Conservation (phyloP, 768 basidiomycete species). For the Postia placenta region DNA sequence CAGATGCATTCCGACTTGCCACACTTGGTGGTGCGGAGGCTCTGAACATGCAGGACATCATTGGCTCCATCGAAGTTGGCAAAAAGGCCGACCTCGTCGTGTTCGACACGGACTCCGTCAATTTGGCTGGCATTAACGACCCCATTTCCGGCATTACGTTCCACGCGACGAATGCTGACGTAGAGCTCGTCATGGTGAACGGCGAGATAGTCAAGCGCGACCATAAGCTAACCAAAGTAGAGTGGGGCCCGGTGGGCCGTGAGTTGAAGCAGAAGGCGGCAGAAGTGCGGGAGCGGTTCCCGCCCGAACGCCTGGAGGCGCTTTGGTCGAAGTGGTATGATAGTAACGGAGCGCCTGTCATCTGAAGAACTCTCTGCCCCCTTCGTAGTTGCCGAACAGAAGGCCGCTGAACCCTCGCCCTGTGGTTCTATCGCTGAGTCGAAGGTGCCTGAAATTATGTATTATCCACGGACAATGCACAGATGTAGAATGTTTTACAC, state of each 20-base stretch:
- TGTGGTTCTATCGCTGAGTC: too few species aligned
- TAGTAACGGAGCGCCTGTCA: constrained; percentile 6
- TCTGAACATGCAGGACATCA: constrained; percentile 16
- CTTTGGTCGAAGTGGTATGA: constrained; percentile 19
- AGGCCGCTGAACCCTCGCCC: too few species aligned
- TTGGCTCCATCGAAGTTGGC: constrained; percentile 25
- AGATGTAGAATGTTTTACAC: too few species aligned
- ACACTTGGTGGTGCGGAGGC: constrained; percentile 27
- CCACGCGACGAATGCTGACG: constrained; percentile 24
- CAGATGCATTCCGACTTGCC: constrained; percentile 23
- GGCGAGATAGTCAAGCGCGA: constrained; percentile 25
- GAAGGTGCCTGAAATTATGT: too few species aligned
- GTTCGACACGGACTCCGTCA: constrained; percentile 22
- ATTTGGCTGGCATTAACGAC: constrained; percentile 21
- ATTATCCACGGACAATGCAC: too few species aligned
- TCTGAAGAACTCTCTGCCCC: too few species aligned
- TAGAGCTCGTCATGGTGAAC: constrained; percentile 25
- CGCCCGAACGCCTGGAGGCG: constrained; percentile 17
- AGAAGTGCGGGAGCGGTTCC: constrained; percentile 15
- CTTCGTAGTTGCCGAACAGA: too few species aligned
- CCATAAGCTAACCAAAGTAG: constrained; percentile 18
- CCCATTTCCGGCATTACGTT: constrained; percentile 23
- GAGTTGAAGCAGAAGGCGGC: constrained; percentile 18
- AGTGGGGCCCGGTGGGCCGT: constrained; percentile 21
- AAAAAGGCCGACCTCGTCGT: constrained; percentile 26